Evolutionary conservation across 495 filamentous ascomycete genomes (phyloP).

Genomic region (Penicillium desertorum): DNA sequence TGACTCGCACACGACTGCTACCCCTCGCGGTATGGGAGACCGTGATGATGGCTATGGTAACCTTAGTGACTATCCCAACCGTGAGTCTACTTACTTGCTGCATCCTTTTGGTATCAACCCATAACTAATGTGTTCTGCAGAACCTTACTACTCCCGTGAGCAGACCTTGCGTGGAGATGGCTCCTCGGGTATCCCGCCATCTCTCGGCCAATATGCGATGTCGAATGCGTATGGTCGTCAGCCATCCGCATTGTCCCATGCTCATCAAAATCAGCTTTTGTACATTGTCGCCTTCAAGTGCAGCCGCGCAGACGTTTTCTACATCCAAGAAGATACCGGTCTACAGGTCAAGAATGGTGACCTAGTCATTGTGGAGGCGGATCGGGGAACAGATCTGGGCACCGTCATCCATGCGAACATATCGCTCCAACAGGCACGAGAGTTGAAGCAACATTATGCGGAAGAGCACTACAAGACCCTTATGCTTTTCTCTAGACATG

Average conservation of each 20-base stretch:
- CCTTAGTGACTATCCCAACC: slow-evolving; percentile 30
- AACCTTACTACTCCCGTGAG: slow-evolving; percentile 50
- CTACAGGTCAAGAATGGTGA: slow-evolving; percentile 87
- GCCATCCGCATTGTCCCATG: slow-evolving; percentile 63
- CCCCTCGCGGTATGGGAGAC: slow-evolving; percentile 35
- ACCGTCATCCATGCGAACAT: slow-evolving; percentile 86
- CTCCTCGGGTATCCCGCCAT: slow-evolving; percentile 38
- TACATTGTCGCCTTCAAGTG: slow-evolving; percentile 97
- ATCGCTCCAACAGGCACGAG: slow-evolving; percentile 77
- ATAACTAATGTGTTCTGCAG: slow-evolving; percentile 35
- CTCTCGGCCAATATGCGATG: slow-evolving; percentile 57
- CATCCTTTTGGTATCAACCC: neutral
- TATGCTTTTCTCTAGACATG: slow-evolving; percentile 88
- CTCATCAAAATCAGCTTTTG: slow-evolving; percentile 76
- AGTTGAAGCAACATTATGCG: slow-evolving; percentile 81
- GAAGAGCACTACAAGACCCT: slow-evolving; percentile 96
- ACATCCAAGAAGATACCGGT: slow-evolving; percentile 92
- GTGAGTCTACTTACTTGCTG: neutral
- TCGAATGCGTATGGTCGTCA: slow-evolving; percentile 50
- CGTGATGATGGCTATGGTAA: slow-evolving; percentile 42
- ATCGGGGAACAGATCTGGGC: slow-evolving; percentile 91
- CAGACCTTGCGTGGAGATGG: slow-evolving; percentile 43
- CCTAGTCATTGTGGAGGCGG: slow-evolving; percentile 94
- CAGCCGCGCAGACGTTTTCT: slow-evolving; percentile 90
- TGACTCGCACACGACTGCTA: slow-evolving; percentile 44